These are phyloP conservation scores for Arthrobotrys sphaeroides DNA, from an alignment of 2,329 filamentous ascomycete genomes.

Conservation along the genomic window DNA sequence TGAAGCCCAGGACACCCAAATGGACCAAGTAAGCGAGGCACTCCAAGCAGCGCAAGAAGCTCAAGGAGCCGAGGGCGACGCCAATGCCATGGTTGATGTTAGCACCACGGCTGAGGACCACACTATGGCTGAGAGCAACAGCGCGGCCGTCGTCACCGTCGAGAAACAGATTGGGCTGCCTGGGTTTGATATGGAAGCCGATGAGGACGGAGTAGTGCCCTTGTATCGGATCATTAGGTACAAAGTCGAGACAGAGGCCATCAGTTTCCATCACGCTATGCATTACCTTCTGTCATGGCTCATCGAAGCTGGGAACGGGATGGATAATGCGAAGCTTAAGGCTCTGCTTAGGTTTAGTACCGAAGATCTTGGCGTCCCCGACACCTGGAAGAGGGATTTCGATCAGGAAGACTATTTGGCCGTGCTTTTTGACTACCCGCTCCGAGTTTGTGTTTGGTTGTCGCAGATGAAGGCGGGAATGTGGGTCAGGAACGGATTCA, in stretches of 20 bases:
- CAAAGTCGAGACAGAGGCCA: slow-evolving; percentile 84
- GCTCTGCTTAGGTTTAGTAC: slow-evolving; percentile 76
- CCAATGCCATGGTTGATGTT: too few relatives aligned
- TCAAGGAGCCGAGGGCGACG: too few relatives aligned
- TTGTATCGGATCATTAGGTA: slow-evolving; percentile 81
- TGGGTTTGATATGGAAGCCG: slow-evolving; percentile 47
- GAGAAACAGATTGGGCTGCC: slow-evolving; percentile 8
- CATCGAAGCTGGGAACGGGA: slow-evolving; percentile 83
- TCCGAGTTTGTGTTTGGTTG: slow-evolving; percentile 93
- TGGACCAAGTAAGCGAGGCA: too few relatives aligned
- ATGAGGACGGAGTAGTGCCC: slow-evolving; percentile 54
- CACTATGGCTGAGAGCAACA: too few relatives aligned
- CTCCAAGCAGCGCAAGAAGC: too few relatives aligned
- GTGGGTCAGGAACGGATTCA: slow-evolving; percentile 98
- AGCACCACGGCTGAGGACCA: too few relatives aligned
- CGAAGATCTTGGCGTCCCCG: slow-evolving; percentile 73
- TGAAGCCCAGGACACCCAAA: too few relatives aligned
- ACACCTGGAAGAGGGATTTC: slow-evolving; percentile 71
- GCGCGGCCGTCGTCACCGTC: too few relatives aligned
- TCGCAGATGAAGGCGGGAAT: slow-evolving; percentile 98
- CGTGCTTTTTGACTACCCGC: slow-evolving; percentile 88
- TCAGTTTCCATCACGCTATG: slow-evolving; percentile 96
- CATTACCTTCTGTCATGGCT: slow-evolving; percentile 98
- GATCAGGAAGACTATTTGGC: slow-evolving; percentile 81
- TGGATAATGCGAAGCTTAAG: slow-evolving; percentile 74